A percentile compares a stretch with the other conserved stretches of the same genome.
Evolutionary conservation across 2,329 filamentous ascomycete species (phyloP).

Genomic region (Plectosphaerella cucumerina): DNA sequence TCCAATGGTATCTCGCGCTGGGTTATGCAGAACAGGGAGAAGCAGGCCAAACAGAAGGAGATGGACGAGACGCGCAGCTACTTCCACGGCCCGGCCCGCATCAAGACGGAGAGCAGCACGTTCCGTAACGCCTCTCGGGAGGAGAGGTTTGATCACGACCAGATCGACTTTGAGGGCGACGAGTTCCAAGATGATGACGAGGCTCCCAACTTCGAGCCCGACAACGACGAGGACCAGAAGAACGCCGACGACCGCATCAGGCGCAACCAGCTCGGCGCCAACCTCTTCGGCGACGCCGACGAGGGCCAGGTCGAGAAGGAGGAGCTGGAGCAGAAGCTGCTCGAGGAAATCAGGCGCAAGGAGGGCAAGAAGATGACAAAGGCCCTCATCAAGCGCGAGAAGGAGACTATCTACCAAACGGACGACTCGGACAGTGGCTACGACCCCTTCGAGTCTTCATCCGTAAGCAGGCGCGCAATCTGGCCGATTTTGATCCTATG

Average conservation of each 20-base stretch:
- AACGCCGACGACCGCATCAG: conserved; percentile 69
- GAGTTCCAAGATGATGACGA: conserved; percentile 90
- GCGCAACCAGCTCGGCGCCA: conserved; percentile 79
- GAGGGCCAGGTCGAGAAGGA: conserved; percentile 72
- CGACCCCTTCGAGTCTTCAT: conserved; percentile 31
- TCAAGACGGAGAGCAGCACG: conserved; percentile 67
- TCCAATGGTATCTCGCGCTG: conserved; percentile 75
- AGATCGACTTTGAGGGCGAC: conserved; percentile 63
- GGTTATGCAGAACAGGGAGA: conserved; percentile 67
- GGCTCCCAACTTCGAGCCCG: conserved; percentile 66
- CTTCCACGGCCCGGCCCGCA: conserved; percentile 49
- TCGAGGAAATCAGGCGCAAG: conserved; percentile 64
- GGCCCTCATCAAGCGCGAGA: conserved; percentile 77
- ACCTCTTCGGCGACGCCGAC: conserved; percentile 69
- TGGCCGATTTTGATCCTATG: not conserved
- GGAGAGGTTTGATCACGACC: conserved; percentile 67
- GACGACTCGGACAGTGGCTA: conserved; percentile 55
- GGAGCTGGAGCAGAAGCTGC: conserved; percentile 63
- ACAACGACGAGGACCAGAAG: conserved; percentile 78
- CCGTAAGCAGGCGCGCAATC: conserved; percentile 18
- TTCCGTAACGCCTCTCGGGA: conserved; percentile 56
- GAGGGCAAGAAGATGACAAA: conserved; percentile 77
- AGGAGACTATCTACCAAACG: conserved; percentile 80
- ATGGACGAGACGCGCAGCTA: conserved; percentile 54
- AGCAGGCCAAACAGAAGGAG: conserved; percentile 50